These are phyloP conservation scores for Aspergillus panamensis DNA, from an alignment of 495 filamentous ascomycete genomes.

Conservation along the genomic window DNA sequence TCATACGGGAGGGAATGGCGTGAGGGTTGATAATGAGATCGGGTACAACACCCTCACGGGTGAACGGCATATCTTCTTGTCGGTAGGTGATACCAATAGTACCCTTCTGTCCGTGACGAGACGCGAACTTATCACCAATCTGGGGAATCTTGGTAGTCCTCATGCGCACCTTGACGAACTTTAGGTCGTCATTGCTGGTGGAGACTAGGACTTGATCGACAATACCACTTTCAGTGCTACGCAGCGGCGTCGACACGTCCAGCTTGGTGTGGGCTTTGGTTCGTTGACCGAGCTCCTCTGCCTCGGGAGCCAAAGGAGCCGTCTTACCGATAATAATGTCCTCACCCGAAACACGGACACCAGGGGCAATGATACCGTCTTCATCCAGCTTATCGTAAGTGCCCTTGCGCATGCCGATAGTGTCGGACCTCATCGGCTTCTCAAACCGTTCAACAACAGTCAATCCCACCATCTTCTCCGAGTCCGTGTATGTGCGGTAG, in stretches of 20 bases:
- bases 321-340: constrained; percentile 99
- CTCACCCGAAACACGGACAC: constrained; percentile 90
- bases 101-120: constrained; percentile 98
- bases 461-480: constrained; percentile 91
- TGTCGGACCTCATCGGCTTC: constrained; percentile 85
- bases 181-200: constrained; percentile 77
- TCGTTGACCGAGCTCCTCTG: constrained; percentile 89
- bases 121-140: constrained; percentile 99
- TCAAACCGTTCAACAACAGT: constrained; percentile 87
- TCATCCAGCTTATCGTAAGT: constrained; percentile 98
- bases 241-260: constrained; percentile 88
- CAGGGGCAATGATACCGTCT: constrained; percentile 89
- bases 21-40: constrained; percentile 99
- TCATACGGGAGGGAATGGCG: constrained; percentile 99
- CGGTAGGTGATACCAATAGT: constrained; percentile 98
- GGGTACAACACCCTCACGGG: constrained; percentile 81
- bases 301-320: constrained; percentile 84
- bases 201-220: constrained; percentile 90
- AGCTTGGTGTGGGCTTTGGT: constrained; percentile 87
- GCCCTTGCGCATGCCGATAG: constrained; percentile 84
- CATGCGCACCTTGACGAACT: constrained; percentile 95
- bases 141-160: constrained; percentile 97
- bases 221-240: constrained; percentile 94
- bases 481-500: constrained; percentile 93
- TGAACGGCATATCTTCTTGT: constrained; percentile 99